Conservation (phyloP, 257 asterid species). For the Ligustrum vulgare region DNA sequence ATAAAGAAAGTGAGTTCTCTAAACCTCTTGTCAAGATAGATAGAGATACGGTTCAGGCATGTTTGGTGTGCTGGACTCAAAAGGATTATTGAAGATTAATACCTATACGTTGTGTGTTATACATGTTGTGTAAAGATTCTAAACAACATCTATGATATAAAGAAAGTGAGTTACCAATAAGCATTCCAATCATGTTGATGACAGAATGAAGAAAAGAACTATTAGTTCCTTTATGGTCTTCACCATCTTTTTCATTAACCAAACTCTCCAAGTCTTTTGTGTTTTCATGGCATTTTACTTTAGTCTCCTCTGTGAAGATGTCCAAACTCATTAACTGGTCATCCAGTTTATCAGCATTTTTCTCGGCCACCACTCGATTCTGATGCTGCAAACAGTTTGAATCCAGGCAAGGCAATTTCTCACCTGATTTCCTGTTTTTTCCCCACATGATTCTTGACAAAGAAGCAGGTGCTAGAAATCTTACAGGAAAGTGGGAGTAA, state of each 20-base stretch:
- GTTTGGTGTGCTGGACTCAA: no score
- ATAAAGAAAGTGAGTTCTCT: not conserved
- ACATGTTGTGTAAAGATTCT: not conserved
- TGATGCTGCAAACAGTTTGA: constrained; percentile 28
- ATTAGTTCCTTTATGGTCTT: constrained; percentile 19
- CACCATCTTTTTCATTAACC: constrained; percentile 22
- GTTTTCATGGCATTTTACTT: not conserved
- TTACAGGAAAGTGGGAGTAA: not conserved
- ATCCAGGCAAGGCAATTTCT: constrained; percentile 21
- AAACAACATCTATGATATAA: not conserved
- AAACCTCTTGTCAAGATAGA: no score
- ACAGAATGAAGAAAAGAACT: constrained; percentile 65
- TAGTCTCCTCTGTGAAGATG: constrained; percentile 10
- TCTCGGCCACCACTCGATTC: constrained; percentile 22
- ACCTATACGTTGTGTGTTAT: not conserved
- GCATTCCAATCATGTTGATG: constrained; percentile 79
- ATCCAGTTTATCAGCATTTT: constrained; percentile 7
- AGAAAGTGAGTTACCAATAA: constrained; percentile 41
- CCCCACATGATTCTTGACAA: constrained; percentile 29
- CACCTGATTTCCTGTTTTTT: constrained; percentile 26
- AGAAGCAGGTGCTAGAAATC: not conserved
- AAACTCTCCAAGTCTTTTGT: constrained; percentile 45
- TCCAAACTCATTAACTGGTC: not conserved
- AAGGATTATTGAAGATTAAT: not conserved
- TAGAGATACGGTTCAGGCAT: not conserved